These are phyloP conservation scores for Metschnikowia koreensis DNA, from an alignment of 805 yeast species.

Conservation along the genomic window DNA sequence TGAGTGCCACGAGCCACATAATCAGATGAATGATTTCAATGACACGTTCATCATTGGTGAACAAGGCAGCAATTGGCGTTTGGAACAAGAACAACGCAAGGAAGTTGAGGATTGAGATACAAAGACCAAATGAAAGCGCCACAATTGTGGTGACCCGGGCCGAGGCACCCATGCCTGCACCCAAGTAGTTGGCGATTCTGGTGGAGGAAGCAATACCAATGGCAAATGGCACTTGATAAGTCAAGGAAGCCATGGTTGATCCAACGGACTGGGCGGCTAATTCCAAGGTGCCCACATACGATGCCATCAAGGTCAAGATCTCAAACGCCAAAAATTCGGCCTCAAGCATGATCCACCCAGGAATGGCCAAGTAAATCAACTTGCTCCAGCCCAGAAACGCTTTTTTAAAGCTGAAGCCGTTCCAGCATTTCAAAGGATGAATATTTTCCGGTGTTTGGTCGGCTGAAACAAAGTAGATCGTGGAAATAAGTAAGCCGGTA, in stretches of 20 bases:
- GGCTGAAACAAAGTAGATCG: slow-evolving; percentile 35
- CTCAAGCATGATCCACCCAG: slow-evolving; percentile 57
- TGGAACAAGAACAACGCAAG: slow-evolving; percentile 31
- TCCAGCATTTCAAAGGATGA: slow-evolving; percentile 51
- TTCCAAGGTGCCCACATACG: slow-evolving; percentile 51
- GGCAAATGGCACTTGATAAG: slow-evolving; percentile 58
- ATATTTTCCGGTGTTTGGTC: slow-evolving; percentile 44
- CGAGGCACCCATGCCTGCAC: slow-evolving; percentile 40
- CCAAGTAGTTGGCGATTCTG: slow-evolving; percentile 55
- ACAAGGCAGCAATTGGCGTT: slow-evolving; percentile 40
- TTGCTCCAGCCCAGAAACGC: slow-evolving; percentile 48
- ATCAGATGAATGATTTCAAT: slow-evolving; percentile 48
- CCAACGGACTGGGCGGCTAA: slow-evolving; percentile 54
- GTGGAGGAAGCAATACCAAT: slow-evolving; percentile 59
- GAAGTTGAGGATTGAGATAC: slow-evolving; percentile 34
- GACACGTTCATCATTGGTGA: slow-evolving; percentile 61
- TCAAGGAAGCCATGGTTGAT: slow-evolving; percentile 40
- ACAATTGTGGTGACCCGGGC: slow-evolving; percentile 39
- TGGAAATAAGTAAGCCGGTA: slow-evolving; percentile 38
- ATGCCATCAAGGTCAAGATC: slow-evolving; percentile 52
- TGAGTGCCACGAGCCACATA: slow-evolving; percentile 61
- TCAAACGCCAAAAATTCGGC: slow-evolving; percentile 62
- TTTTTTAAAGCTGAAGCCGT: slow-evolving; percentile 40
- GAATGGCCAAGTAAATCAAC: slow-evolving; percentile 46
- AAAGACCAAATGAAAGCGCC: slow-evolving; percentile 36